Conservation (phyloP, 2,329 filamentous ascomycete genomes). For the Myriosclerotinia scirpicola region DNA sequence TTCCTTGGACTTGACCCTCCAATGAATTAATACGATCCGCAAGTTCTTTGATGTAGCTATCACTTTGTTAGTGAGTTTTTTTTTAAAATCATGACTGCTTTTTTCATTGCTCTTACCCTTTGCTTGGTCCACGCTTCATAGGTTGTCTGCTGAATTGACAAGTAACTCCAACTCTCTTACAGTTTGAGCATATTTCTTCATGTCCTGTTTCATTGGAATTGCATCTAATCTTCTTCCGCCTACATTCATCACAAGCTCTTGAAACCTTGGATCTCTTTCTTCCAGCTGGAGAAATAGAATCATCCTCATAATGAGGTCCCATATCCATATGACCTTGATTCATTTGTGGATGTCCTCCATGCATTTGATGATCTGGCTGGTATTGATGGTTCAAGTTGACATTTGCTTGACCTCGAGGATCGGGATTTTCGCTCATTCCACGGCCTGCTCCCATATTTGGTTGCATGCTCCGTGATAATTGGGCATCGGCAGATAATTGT, state of each 20-base stretch:
- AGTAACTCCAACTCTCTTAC: constrained; percentile 69
- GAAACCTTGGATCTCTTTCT: constrained; percentile 84
- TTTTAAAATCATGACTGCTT: constrained; percentile 16
- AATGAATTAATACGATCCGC: constrained; percentile 81
- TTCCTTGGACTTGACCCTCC: constrained; percentile 67
- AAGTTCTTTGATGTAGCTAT: constrained; percentile 85
- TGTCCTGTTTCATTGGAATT: constrained; percentile 75
- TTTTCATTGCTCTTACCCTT: constrained; percentile 60
- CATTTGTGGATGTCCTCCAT: constrained; percentile 28
- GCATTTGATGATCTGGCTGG: constrained; percentile 39
- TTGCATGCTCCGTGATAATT: constrained; percentile 48
- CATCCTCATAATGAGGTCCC: constrained; percentile 48
- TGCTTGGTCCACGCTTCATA: constrained; percentile 85
- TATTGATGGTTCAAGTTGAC: constrained; percentile 39
- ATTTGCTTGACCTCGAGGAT: constrained; percentile 41
- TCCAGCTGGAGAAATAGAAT: constrained; percentile 51
- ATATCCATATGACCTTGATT: constrained; percentile 40
- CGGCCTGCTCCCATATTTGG: constrained; percentile 45
- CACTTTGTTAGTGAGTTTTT: constrained; percentile 27
- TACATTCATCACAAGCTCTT: constrained; percentile 83
- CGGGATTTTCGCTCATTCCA: constrained; percentile 43
- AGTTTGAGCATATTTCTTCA: constrained; percentile 76
- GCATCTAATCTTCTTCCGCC: constrained; percentile 87
- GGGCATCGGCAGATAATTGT: constrained; percentile 37
- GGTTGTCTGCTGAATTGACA: constrained; percentile 87